Evolutionary conservation across 768 basidiomycete genomes (phyloP).

Genomic region (Trametes cubensis): DNA sequence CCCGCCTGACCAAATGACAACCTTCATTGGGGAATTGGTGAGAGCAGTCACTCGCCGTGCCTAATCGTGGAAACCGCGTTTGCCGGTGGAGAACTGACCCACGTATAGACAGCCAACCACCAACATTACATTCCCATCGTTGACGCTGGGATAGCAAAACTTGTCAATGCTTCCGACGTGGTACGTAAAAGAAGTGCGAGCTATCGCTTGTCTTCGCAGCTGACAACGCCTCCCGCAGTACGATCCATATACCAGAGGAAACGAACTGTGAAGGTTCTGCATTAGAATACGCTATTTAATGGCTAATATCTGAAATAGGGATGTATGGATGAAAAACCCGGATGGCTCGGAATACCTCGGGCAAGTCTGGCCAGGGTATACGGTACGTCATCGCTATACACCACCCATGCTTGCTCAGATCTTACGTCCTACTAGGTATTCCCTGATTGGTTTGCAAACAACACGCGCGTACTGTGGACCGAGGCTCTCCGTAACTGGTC

Average conservation of each 20-base stretch:
- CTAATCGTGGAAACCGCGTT: background rate
- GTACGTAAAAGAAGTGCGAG: slow-evolving; percentile 43
- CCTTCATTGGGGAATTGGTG: slow-evolving; percentile 61
- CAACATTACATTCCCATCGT: slow-evolving; percentile 71
- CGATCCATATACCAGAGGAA: slow-evolving; percentile 64
- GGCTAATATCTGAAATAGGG: slow-evolving; percentile 39
- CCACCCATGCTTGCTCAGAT: background rate
- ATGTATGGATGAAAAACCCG: slow-evolving; percentile 74
- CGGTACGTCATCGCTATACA: slow-evolving; percentile 40
- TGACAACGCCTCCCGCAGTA: slow-evolving; percentile 46
- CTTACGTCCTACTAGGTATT: slow-evolving; percentile 44
- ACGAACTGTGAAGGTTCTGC: slow-evolving; percentile 48
- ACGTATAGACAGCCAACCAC: slow-evolving; percentile 43
- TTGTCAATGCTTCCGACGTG: slow-evolving; percentile 60
- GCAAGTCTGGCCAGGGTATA: slow-evolving; percentile 78
- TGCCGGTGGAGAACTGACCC: background rate
- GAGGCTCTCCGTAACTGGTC: slow-evolving; percentile 62
- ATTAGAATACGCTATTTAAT: background rate
- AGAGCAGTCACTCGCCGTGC: slow-evolving; percentile 29
- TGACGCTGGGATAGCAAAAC: slow-evolving; percentile 62
- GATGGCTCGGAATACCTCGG: slow-evolving; percentile 74
- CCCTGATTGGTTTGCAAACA: slow-evolving; percentile 62
- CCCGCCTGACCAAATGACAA: slow-evolving; percentile 53
- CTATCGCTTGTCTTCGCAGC: background rate
- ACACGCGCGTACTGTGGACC: slow-evolving; percentile 61